A percentile compares a stretch with the other conserved stretches of the same genome.
Conservation (phyloP, 306 rosid species). For the Malus sieversii region DNA sequence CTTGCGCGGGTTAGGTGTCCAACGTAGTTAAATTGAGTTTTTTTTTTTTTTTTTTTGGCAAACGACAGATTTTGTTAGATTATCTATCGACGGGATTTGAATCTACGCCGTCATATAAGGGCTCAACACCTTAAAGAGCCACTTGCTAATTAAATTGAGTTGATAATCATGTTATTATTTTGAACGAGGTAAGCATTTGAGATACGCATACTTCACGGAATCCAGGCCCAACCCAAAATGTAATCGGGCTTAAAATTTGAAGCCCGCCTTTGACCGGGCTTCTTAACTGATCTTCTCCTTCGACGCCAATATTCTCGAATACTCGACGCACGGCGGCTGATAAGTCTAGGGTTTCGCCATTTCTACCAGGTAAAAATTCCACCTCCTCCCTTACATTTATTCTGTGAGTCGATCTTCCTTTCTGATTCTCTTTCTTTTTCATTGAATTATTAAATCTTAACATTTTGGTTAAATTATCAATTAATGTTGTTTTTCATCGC, state of each 20-base stretch:
- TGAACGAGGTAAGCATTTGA: too few species aligned
- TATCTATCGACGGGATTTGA: rapidly evolving
- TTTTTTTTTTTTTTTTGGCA: too few species aligned
- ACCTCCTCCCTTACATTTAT: neutral
- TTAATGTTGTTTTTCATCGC: neutral
- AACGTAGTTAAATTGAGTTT: too few species aligned
- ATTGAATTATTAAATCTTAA: neutral
- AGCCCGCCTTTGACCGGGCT: neutral
- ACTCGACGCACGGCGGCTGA: neutral
- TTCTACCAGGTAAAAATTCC: constrained; percentile 7
- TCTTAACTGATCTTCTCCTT: neutral
- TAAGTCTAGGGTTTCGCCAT: neutral
- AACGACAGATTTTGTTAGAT: too few species aligned
- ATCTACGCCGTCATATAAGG: too few species aligned
- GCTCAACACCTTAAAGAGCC: too few species aligned
- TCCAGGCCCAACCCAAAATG: neutral
- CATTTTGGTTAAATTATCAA: neutral
- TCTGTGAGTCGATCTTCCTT: neutral
- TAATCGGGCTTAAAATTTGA: neutral
- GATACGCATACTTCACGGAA: too few species aligned
- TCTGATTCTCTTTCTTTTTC: neutral
- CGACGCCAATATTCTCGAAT: neutral
- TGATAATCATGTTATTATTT: too few species aligned
- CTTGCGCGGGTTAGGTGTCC: too few species aligned
- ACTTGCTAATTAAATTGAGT: too few species aligned